phyloP scores from a whole-genome alignment of 2,329 filamentous ascomycete species.

The Calonectria montana region DNA sequence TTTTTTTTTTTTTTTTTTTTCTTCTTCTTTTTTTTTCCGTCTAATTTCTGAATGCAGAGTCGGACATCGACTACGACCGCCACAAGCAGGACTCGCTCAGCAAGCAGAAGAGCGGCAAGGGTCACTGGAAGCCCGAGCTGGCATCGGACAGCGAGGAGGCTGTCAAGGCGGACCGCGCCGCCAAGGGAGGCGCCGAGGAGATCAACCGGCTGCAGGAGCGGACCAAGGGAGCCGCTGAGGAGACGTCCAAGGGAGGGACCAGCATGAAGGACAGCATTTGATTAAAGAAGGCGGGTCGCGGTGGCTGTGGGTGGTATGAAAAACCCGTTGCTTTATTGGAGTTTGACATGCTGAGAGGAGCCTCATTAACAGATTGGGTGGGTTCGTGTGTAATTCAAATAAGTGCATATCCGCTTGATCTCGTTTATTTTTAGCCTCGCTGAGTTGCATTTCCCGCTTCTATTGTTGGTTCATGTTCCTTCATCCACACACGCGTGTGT shows the following conservation, averaged over 20 bases:
- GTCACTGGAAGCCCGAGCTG: slow-evolving; percentile 81
- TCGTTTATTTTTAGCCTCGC: neutral
- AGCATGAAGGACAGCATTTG: slow-evolving; percentile 59
- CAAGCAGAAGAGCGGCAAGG: slow-evolving; percentile 77
- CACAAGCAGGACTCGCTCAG: slow-evolving; percentile 71
- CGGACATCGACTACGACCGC: slow-evolving; percentile 59
- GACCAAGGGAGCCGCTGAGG: slow-evolving; percentile 64
- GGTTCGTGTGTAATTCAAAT: neutral
- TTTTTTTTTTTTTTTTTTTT: neutral
- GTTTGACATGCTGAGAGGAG: neutral
- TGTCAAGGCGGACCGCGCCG: slow-evolving; percentile 72
- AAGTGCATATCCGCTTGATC: neutral
- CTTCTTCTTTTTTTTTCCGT: neutral
- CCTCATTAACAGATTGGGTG: neutral
- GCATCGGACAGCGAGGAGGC: slow-evolving; percentile 84
- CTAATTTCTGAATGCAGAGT: slow-evolving; percentile 37
- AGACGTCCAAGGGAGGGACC: slow-evolving; percentile 60
- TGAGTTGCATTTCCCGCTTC: neutral
- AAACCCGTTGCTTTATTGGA: neutral
- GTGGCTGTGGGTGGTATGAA: neutral
- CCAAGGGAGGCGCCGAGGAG: slow-evolving; percentile 48
- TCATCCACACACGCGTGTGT: neutral
- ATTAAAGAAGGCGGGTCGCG: neutral
- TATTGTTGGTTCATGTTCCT: neutral
- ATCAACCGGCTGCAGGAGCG: slow-evolving; percentile 66